A percentile compares a stretch with the other conserved stretches of the same genome.
Evolutionary conservation across 148 eudicot species (phyloP).

Genomic region (Talinum fruticosum): DNA sequence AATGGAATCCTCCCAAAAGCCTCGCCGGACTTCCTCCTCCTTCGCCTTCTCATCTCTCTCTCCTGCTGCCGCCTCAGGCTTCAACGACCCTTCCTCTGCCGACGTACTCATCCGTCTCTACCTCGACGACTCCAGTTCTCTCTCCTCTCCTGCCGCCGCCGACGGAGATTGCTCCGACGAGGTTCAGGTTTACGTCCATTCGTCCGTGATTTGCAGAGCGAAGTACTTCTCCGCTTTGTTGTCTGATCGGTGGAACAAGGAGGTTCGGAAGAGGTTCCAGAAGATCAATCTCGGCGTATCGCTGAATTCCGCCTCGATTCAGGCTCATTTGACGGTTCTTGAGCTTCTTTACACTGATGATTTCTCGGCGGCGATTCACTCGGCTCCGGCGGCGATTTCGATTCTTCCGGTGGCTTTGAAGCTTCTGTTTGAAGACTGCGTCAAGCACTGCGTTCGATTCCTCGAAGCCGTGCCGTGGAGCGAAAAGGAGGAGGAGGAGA

Average conservation of each 20-base stretch:
- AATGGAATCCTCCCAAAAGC: constrained; percentile 21
- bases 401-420: constrained; percentile 68
- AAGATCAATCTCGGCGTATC: constrained; percentile 44
- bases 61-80: constrained; percentile 36
- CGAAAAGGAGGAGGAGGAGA: constrained; percentile 64
- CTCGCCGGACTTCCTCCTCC: constrained; percentile 31
- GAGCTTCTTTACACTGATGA: constrained; percentile 58
- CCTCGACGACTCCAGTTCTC: constrained; percentile 38
- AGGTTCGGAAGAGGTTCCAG: constrained; percentile 19
- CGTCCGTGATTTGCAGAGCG: constrained; percentile 51
- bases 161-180: constrained; percentile 35
- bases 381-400: constrained; percentile 39
- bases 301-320: constrained; percentile 38
- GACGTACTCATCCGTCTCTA: constrained; percentile 62
- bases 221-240: constrained; percentile 66
- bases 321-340: constrained; percentile 47
- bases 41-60: constrained; percentile 23
- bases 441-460: constrained; percentile 58
- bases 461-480: constrained; percentile 94
- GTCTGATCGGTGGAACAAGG: constrained; percentile 72
- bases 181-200: constrained; percentile 58
- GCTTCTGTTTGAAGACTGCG: constrained; percentile 72
- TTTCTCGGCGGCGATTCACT: constrained; percentile 32
- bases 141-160: constrained; percentile 22
- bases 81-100: constrained; percentile 74